Evolutionary conservation across 495 filamentous ascomycete genomes (phyloP), one percentile per base, ranked within the genome.

Genomic region (Lasiosphaeria hispida): DNA sequence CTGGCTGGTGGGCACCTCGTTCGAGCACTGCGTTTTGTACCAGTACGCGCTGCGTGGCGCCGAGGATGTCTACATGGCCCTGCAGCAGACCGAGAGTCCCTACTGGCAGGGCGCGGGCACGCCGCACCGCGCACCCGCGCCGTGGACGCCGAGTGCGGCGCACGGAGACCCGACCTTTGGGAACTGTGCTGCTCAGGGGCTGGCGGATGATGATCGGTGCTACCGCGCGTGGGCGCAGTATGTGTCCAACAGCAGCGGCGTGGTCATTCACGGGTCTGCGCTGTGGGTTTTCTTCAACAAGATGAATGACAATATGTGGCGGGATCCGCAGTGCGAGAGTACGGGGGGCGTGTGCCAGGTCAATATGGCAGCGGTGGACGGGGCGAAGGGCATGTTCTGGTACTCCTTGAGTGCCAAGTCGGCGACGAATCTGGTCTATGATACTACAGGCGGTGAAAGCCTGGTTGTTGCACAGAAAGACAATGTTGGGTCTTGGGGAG

Each of bases 21-120:
- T 84, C 36, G 87, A 91, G 73, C 87, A 91, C 71, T 78, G 80
- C 69, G 80, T 84, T 61, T 70, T 91, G 15, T 92, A 91, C 76
- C 88, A 90, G 71, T 90, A 89, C 66, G 75, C 88, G 53, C 68
- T 90, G 45, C 65, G 76, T 51, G 78, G 78, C 43, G 85, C 87
- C 2, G 63, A 78, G 57, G 83, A 87, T 62, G 74, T 89, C 48
- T 88, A 84, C 70, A 80, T 85, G 63, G 83, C 78, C 3, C 69
- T 84, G 40, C 84, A 89, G 49, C 89, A 91, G 65, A 83, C 86
- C 10, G 88, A 92, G 64, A 84, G 82, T 0, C 85, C 87, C 6
- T 92, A 92, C 72, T 89, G 83, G 73, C 88, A 91, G 72, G 74
- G 81, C 37, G 18, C 37, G 9, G 58, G 60, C 7, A 89, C 88